Percentiles rank a stretch among this genome's conserved stretches.
phyloP scores from a whole-genome alignment of 768 basidiomycete species.

The Collybiopsis confluens region DNA sequence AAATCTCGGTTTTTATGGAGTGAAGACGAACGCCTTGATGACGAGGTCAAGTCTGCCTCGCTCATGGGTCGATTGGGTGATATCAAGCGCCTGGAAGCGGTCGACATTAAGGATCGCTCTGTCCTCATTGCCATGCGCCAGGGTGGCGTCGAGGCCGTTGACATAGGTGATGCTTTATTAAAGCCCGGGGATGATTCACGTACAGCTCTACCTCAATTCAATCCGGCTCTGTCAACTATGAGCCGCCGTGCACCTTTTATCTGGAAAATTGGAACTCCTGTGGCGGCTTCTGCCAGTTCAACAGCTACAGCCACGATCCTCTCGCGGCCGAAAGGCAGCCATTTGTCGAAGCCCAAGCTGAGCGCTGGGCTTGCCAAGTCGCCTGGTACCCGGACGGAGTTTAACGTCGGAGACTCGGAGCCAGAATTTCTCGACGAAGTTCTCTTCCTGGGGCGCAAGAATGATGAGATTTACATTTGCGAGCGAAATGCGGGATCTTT shows the following conservation, averaged over 20 bases:
- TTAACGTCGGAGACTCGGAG: constrained; percentile 47
- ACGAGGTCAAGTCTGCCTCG: constrained; percentile 30
- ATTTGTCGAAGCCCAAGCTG: constrained; percentile 43
- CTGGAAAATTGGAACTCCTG: constrained; percentile 78
- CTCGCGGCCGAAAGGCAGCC: constrained; percentile 16
- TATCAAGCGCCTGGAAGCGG: constrained; percentile 77
- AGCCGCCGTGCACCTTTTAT: constrained; percentile 73
- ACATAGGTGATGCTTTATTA: constrained; percentile 74
- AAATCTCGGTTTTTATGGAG: constrained; percentile 82
- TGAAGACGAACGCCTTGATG: constrained; percentile 46
- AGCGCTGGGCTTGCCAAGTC: constrained; percentile 45
- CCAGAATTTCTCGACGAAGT: constrained; percentile 61
- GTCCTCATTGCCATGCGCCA: constrained; percentile 84
- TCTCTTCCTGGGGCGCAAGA: constrained; percentile 74
- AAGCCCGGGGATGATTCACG: constrained; percentile 80
- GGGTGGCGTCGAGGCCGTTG: constrained; percentile 79
- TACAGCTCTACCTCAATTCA: constrained; percentile 65
- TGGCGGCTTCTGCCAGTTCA: constrained; percentile 37
- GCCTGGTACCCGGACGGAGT: constrained; percentile 46
- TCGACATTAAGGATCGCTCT: constrained; percentile 71
- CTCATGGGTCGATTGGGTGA: constrained; percentile 62
- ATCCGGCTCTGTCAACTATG: constrained; percentile 52
- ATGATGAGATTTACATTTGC: constrained; percentile 77
- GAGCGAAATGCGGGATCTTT: constrained; percentile 73
- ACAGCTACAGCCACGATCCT: constrained; percentile 27